Conservation (phyloP, 805 yeast species). For the Clavispora fructus region DNA sequence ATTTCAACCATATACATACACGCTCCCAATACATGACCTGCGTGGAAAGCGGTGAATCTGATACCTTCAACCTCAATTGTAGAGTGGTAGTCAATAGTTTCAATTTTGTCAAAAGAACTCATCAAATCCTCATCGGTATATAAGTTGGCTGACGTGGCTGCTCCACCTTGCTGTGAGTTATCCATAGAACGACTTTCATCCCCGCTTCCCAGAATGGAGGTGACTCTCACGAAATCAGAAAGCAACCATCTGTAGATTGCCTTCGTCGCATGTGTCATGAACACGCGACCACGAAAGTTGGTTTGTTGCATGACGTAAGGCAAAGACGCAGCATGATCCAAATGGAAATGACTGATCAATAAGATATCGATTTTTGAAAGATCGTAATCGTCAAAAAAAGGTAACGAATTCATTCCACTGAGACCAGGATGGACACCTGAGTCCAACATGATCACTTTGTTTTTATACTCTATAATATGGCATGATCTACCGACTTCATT, state of each 20-base stretch:
- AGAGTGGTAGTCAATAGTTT: constrained; percentile 92
- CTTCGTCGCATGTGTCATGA: constrained; percentile 98
- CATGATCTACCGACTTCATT: constrained; percentile 97
- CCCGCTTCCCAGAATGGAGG: constrained; percentile 48
- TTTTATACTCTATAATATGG: constrained; percentile 86
- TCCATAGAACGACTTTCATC: constrained; percentile 21
- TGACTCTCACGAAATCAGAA: constrained; percentile 90
- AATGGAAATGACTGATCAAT: constrained; percentile 88
- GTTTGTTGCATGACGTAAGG: constrained; percentile 99
- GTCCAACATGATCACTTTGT: constrained; percentile 93
- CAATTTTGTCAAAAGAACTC: constrained; percentile 83
- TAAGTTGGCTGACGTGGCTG: constrained; percentile 38
- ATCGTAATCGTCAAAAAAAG: constrained; percentile 94
- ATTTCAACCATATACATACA: constrained; percentile 96
- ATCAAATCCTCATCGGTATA: constrained; percentile 89
- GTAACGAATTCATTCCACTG: constrained; percentile 83
- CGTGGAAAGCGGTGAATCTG: constrained; percentile 95
- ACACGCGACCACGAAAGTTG: constrained; percentile 88
- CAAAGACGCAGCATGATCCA: constrained; percentile 96
- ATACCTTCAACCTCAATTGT: constrained; percentile 93
- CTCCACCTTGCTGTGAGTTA: constrained; percentile 9
- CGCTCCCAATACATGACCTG: constrained; percentile 99
- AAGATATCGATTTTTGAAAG: constrained; percentile 79
- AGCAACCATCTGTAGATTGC: constrained; percentile 95
- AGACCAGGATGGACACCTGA: constrained; percentile 98